Percentiles rank a stretch among this genome's conserved stretches.
These are phyloP conservation scores for Yamadazyma siamensis DNA, from an alignment of 1,139 yeast species.

Conservation along the genomic window DNA sequence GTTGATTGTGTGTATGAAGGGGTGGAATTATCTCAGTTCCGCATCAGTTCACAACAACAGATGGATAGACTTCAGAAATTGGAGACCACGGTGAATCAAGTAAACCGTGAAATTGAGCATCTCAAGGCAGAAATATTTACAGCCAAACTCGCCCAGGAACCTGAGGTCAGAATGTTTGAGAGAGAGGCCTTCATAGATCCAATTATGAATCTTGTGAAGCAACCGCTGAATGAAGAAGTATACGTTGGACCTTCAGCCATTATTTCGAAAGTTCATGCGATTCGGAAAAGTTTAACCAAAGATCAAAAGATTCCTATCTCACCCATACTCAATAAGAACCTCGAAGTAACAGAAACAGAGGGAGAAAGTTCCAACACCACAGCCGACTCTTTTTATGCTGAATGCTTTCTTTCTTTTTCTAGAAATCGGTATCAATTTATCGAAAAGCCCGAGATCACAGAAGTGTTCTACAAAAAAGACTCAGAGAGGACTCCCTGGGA, in stretches of 20 bases:
- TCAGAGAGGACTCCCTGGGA: constrained; percentile 11
- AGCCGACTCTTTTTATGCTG: constrained; percentile 9
- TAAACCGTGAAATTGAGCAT: constrained; percentile 6
- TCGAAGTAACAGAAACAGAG: too few relatives aligned
- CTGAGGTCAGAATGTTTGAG: too few relatives aligned
- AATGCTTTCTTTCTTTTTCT: constrained; percentile 11
- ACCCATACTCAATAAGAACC: constrained; percentile 4
- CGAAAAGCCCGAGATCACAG: constrained; percentile 8
- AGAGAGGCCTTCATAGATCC: constrained; percentile 8
- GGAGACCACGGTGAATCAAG: constrained; percentile 5
- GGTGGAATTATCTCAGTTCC: too few relatives aligned
- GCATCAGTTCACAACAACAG: constrained; percentile 6
- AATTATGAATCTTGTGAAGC: constrained; percentile 7
- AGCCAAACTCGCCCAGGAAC: constrained; percentile 2
- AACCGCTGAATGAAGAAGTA: constrained; percentile 8
- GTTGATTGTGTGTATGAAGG: constrained; percentile 8
- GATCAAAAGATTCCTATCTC: constrained; percentile 8
- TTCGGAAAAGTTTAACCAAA: constrained; percentile 12
- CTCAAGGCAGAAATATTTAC: constrained; percentile 5
- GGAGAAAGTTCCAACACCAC: too few relatives aligned
- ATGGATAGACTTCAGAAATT: constrained; percentile 6
- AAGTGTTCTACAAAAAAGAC: constrained; percentile 5
- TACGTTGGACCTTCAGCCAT: constrained; percentile 14
- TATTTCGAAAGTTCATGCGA: constrained; percentile 15
- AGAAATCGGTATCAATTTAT: constrained; percentile 13